These are phyloP conservation scores for Clarireedia paspali DNA, from an alignment of 2,329 filamentous ascomycete genomes.

Conservation along the genomic window DNA sequence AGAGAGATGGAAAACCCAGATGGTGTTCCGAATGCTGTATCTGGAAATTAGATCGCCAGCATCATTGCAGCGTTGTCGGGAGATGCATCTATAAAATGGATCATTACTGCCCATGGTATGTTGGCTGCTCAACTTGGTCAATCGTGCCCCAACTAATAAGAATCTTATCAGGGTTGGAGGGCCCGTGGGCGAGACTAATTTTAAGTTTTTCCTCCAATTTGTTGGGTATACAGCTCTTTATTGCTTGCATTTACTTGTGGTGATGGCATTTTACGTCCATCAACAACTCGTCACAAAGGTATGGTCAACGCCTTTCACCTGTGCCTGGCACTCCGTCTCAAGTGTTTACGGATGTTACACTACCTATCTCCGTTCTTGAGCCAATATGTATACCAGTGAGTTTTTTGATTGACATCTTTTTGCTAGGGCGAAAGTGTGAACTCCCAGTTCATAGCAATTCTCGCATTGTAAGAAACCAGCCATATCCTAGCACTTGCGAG, in stretches of 20 bases:
- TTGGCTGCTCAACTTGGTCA: neutral
- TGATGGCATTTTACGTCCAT: slow-evolving; percentile 53
- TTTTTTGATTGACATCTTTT: neutral
- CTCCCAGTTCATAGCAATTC: slow-evolving; percentile 54
- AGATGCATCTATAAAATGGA: slow-evolving; percentile 57
- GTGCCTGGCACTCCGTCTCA: neutral
- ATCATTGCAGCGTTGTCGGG: slow-evolving; percentile 67
- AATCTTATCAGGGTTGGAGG: slow-evolving; percentile 65
- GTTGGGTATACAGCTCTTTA: slow-evolving; percentile 64
- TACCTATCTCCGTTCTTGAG: too few relatives aligned
- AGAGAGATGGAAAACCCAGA: slow-evolving; percentile 71
- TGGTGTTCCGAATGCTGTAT: slow-evolving; percentile 81
- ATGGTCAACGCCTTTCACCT: neutral
- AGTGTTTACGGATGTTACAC: too few relatives aligned
- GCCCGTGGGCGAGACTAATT: slow-evolving; percentile 76
- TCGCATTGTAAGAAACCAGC: slow-evolving; percentile 48
- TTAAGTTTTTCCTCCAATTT: slow-evolving; percentile 93
- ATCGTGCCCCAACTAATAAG: slow-evolving; percentile 2
- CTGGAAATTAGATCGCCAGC: slow-evolving; percentile 82
- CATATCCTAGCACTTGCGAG: neutral
- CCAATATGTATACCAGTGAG: neutral
- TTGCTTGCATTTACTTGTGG: slow-evolving; percentile 55
- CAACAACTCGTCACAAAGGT: slow-evolving; percentile 34
- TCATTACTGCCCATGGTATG: slow-evolving; percentile 80
- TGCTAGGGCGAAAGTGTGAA: slow-evolving; percentile 34